phyloP scores from a whole-genome alignment of 106 monocot species.

The Ottelia alismoides region DNA sequence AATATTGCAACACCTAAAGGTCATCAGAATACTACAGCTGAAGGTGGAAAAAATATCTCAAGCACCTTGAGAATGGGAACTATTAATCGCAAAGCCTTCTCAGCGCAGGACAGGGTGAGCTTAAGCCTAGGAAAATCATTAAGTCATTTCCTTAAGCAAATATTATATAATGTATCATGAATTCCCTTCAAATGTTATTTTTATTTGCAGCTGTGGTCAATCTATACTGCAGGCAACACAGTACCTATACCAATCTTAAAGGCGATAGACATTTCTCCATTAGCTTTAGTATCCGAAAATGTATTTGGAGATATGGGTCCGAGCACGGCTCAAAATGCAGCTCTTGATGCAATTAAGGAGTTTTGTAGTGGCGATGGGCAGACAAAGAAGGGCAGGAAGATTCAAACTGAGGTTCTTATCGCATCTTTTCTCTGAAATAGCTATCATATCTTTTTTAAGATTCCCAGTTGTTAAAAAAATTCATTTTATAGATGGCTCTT shows the following conservation, averaged over 20 bases:
- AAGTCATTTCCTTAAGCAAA: too few species aligned
- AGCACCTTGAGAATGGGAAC: conserved; percentile 29
- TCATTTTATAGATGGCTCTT: conserved; percentile 46
- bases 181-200: too few species aligned
- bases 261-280: conserved; percentile 89
- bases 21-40: conserved; percentile 10
- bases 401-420: conserved; percentile 60
- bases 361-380: conserved; percentile 89
- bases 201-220: conserved; percentile 74
- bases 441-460: too few species aligned
- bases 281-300: conserved; percentile 82
- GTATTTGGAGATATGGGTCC: conserved; percentile 27
- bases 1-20: too few species aligned
- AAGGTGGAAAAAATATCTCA: conserved; percentile 5
- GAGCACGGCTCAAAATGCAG: conserved; percentile 26
- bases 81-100: conserved; percentile 55
- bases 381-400: conserved; percentile 74
- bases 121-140: too few species aligned
- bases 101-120: conserved; percentile 89
- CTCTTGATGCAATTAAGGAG: conserved; percentile 87
- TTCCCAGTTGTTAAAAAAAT: background rate
- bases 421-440: background rate
- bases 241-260: conserved; percentile 94
- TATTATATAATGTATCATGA: too few species aligned
- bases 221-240: conserved; percentile 94